Conservation (phyloP, 2,329 filamentous ascomycete species). For the Exophiala sp. region DNA sequence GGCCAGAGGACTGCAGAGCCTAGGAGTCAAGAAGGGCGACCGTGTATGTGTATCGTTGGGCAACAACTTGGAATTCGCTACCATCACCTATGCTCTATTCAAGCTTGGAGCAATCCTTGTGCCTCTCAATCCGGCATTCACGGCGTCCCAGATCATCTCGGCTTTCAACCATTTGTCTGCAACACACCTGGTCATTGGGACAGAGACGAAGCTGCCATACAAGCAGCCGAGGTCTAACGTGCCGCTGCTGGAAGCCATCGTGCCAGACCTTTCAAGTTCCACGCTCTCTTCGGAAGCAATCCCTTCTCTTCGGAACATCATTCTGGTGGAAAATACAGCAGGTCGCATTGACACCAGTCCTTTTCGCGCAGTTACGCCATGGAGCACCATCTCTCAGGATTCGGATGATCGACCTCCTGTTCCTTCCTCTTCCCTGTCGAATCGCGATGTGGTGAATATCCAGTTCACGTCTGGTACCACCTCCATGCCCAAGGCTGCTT, state of each 20-base stretch:
- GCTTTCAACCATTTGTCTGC: slow-evolving; percentile 71
- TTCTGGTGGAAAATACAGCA: slow-evolving; percentile 71
- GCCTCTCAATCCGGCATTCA: slow-evolving; percentile 90
- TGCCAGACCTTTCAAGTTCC: slow-evolving; percentile 42
- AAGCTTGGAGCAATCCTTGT: slow-evolving; percentile 92
- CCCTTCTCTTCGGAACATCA: slow-evolving; percentile 63
- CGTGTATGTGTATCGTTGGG: slow-evolving; percentile 80
- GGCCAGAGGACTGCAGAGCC: slow-evolving; percentile 25
- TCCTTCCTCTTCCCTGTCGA: slow-evolving; percentile 36
- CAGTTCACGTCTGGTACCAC: slow-evolving; percentile 98
- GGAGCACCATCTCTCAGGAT: slow-evolving; percentile 41
- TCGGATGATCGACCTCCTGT: slow-evolving; percentile 42
- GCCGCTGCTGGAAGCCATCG: slow-evolving; percentile 50
- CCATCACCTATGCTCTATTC: slow-evolving; percentile 74
- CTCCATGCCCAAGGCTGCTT: slow-evolving; percentile 82
- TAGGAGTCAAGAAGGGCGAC: slow-evolving; percentile 42
- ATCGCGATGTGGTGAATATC: slow-evolving; percentile 76
- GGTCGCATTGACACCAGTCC: slow-evolving; percentile 46
- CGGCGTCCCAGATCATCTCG: slow-evolving; percentile 66
- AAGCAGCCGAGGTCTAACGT: slow-evolving; percentile 57
- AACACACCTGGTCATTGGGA: slow-evolving; percentile 72
- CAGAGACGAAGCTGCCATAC: slow-evolving; percentile 74
- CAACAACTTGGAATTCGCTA: slow-evolving; percentile 77
- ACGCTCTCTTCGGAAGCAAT: slow-evolving; percentile 53
- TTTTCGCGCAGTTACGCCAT: slow-evolving; percentile 43